Conservation (phyloP, 2,329 filamentous ascomycete species). For the Penicillium sumatraense region DNA sequence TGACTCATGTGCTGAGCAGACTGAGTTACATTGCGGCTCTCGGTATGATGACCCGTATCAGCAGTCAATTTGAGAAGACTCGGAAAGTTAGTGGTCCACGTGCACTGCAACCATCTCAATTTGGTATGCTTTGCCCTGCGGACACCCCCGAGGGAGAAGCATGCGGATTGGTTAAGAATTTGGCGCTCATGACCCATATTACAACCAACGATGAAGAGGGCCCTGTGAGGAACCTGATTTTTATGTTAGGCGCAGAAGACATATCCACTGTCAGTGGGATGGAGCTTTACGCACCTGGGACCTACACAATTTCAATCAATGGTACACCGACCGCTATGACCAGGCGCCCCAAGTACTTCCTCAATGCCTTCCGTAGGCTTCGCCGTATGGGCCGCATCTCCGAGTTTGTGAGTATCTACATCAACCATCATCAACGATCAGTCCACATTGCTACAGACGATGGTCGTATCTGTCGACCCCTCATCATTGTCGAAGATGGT, state of each 20-base stretch:
- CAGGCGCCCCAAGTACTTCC: conserved; percentile 81
- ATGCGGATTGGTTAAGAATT: conserved; percentile 95
- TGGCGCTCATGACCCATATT: conserved; percentile 98
- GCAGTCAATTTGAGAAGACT: conserved; percentile 98
- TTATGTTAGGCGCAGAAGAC: conserved; percentile 81
- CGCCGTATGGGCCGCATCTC: conserved; percentile 89
- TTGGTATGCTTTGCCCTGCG: conserved; percentile 95
- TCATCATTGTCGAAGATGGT: conserved; percentile 91
- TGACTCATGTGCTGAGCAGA: conserved; percentile 93
- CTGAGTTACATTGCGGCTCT: conserved; percentile 95
- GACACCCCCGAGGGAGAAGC: conserved; percentile 99
- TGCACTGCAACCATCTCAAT: conserved; percentile 95
- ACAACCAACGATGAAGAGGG: conserved; percentile 95
- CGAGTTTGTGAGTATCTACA: conserved; percentile 94
- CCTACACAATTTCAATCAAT: conserved; percentile 92
- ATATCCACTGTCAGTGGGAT: conserved; percentile 79
- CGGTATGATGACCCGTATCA: conserved; percentile 99
- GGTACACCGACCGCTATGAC: conserved; percentile 92
- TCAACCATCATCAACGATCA: conserved; percentile 88
- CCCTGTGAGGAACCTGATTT: conserved; percentile 84
- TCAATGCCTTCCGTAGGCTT: conserved; percentile 82
- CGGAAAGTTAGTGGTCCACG: conserved; percentile 94
- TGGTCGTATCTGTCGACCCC: conserved; percentile 91
- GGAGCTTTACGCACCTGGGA: conserved; percentile 82
- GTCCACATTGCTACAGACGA: conserved; percentile 97